Percentiles rank a stretch among this genome's conserved stretches.
Conservation (phyloP, 139 green algal genomes). For the Closterium sp. region DNA sequence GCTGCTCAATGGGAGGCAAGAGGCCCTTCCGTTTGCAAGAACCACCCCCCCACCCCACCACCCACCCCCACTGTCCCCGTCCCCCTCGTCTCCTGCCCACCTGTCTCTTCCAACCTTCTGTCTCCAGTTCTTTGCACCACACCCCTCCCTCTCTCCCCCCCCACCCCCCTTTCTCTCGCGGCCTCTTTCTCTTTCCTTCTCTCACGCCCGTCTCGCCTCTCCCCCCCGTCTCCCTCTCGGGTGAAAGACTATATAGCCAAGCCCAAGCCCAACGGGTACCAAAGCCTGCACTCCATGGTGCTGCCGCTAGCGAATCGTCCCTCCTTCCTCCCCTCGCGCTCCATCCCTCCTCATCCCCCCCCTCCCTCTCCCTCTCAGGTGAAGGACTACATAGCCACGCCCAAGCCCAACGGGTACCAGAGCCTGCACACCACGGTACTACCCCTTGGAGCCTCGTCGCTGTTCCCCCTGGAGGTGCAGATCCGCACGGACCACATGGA, state of each 20-base stretch:
- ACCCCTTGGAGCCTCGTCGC: conserved; percentile 43
- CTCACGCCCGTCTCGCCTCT: neutral
- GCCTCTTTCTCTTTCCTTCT: too few relatives aligned
- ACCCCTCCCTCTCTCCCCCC: too few relatives aligned
- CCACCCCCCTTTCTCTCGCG: too few relatives aligned
- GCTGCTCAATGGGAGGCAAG: too few relatives aligned
- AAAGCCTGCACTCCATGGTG: neutral
- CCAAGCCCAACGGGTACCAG: conserved; percentile 82
- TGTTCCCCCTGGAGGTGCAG: conserved; percentile 58
- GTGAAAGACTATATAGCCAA: conserved; percentile 86
- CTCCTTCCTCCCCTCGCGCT: too few relatives aligned
- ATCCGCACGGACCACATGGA: conserved; percentile 77
- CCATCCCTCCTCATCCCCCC: neutral
- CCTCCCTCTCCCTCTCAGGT: conserved; percentile 43
- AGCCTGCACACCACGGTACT: conserved; percentile 76
- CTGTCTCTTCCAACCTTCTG: too few relatives aligned
- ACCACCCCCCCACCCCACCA: too few relatives aligned
- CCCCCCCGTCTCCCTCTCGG: neutral
- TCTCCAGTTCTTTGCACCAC: too few relatives aligned
- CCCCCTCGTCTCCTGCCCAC: too few relatives aligned
- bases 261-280: conserved; percentile 63
- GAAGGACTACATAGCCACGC: conserved; percentile 88
- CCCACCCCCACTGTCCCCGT: too few relatives aligned
- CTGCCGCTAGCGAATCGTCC: too few relatives aligned
- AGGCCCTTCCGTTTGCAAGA: too few relatives aligned